These are phyloP conservation scores for Coccomyxa sp. DNA, from an alignment of 139 green algal species.

Conservation along the genomic window DNA sequence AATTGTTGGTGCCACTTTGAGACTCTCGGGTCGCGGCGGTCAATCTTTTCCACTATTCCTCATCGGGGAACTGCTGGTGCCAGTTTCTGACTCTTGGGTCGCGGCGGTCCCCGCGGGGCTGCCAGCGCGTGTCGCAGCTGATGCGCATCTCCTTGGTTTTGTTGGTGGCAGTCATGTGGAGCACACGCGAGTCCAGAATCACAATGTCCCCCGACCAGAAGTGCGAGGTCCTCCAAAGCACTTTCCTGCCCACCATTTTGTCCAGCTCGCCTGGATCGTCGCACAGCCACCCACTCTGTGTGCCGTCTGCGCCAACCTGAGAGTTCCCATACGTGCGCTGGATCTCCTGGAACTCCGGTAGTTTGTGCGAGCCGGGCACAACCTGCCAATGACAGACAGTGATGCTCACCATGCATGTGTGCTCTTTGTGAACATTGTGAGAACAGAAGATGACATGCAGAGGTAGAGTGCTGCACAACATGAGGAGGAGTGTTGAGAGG, in stretches of 20 bases:
- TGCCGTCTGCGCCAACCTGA: constrained; percentile 22
- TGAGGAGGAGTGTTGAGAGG: neutral
- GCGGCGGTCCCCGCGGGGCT: constrained; percentile 2
- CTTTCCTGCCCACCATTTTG: neutral
- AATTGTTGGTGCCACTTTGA: no score
- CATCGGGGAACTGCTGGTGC: no score
- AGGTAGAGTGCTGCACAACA: neutral
- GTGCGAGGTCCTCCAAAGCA: constrained; percentile 12
- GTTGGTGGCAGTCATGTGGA: constrained; percentile 34
- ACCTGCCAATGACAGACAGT: neutral
- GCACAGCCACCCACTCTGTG: constrained; percentile 22
- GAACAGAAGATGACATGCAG: neutral
- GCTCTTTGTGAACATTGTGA: neutral
- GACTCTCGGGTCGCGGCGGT: no score
- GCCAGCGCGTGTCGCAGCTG: constrained; percentile 34
- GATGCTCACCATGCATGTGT: neutral
- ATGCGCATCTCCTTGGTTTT: constrained; percentile 6
- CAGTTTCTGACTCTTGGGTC: no score
- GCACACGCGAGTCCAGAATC: constrained; percentile 14
- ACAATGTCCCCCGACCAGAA: constrained; percentile 24
- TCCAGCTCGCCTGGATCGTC: constrained; percentile 16
- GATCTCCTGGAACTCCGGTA: constrained; percentile 12
- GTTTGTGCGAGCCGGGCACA: constrained; percentile 5
- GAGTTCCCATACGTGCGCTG: neutral
- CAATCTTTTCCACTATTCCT: no score